Evolutionary conservation across 768 basidiomycete genomes (phyloP).

Genomic region (Lentinula edodes): DNA sequence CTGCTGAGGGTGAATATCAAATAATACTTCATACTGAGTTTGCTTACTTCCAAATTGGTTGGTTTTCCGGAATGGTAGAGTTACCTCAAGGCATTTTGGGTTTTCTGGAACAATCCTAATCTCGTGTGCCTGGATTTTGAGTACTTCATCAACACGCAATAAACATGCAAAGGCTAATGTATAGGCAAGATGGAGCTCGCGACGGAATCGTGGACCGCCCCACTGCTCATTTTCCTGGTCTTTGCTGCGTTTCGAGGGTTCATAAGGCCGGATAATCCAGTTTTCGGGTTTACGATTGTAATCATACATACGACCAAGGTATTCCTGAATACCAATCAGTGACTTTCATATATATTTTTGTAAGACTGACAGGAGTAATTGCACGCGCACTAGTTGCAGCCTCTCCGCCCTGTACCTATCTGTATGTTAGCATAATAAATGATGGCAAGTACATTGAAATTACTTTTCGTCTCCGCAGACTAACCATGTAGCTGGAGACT

Average conservation of each 20-base stretch:
- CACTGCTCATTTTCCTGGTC: conserved; percentile 15
- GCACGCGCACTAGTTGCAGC: conserved; percentile 20
- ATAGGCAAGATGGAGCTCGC: conserved; percentile 25
- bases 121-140: conserved; percentile 26
- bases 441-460: neutral
- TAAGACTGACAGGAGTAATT: conserved; percentile 18
- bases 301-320: conserved; percentile 17
- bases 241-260: conserved; percentile 8
- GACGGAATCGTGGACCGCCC: conserved; percentile 22
- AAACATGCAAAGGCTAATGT: conserved; percentile 28
- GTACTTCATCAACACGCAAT: conserved; percentile 27
- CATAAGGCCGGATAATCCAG: conserved; percentile 14
- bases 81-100: conserved; percentile 11
- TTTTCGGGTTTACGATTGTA: conserved; percentile 17
- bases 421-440: too few species aligned
- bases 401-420: conserved; percentile 17
- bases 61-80: conserved; percentile 21
- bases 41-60: conserved; percentile 21
- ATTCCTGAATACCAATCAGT: conserved; percentile 14
- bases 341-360: neutral
- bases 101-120: conserved; percentile 9
- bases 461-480: conserved; percentile 20
- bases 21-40: too few species aligned
- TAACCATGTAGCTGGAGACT: conserved; percentile 23
- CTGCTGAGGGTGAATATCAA: conserved; percentile 10